Percentiles rank a stretch among this genome's conserved stretches.
Conservation (phyloP, 371 early-diverging fungal species). For the Lichtheimia ramosa region DNA sequence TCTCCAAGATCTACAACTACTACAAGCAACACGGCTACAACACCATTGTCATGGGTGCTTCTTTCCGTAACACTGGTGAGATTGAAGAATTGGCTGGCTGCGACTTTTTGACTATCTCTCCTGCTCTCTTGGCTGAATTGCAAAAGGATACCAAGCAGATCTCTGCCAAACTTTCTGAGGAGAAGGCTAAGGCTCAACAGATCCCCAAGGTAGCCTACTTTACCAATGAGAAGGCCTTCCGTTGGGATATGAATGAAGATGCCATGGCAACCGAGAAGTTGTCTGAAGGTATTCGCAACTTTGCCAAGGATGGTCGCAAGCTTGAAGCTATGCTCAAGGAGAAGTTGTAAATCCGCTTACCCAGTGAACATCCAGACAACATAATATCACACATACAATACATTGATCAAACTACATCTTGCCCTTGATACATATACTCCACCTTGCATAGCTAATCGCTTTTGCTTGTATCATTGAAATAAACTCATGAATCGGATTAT, state of each 20-base stretch:
- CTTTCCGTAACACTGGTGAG: slow-evolving; percentile 96
- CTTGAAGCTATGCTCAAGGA: slow-evolving; percentile 33
- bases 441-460: no score
- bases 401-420: no score
- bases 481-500: not conserved
- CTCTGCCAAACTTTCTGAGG: slow-evolving; percentile 71
- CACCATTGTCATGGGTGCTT: slow-evolving; percentile 99
- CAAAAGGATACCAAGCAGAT: slow-evolving; percentile 60
- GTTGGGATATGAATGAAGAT: slow-evolving; percentile 97
- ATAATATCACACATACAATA: no score
- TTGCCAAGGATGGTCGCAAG: slow-evolving; percentile 89
- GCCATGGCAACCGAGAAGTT: slow-evolving; percentile 98
- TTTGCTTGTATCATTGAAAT: not conserved
- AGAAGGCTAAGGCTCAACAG: slow-evolving; percentile 50
- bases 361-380: not conserved
- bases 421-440: no score
- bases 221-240: slow-evolving; percentile 82
- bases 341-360: not conserved
- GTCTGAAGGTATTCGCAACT: slow-evolving; percentile 95
- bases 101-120: slow-evolving; percentile 96
- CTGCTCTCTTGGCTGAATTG: slow-evolving; percentile 82
- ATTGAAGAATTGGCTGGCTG: slow-evolving; percentile 96
- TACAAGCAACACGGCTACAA: slow-evolving; percentile 96
- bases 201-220: slow-evolving; percentile 69
- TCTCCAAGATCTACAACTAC: slow-evolving; percentile 95